Evolutionary conservation across 1,284 basidiomycete genomes (phyloP), one percentile per base, ranked within the genome.

Genomic region (Moesziomyces antarcticus): DNA sequence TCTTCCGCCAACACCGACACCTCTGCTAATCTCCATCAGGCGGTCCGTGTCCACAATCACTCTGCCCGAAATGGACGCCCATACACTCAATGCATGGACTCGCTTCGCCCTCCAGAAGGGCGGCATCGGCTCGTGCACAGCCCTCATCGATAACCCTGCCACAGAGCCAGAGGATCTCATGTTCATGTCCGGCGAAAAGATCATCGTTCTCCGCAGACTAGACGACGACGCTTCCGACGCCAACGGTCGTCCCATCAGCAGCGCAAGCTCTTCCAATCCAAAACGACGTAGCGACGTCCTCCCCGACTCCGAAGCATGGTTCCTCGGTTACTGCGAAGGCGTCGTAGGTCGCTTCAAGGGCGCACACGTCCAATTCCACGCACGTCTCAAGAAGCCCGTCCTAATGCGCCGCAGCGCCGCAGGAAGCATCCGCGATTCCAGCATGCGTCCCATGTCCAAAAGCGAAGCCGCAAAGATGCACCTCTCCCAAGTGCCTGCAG

Each of bases 321-420:
- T 73, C 48, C 64, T 67, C 33, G 92, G 92, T 0, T 91, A 91
- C 77, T 97, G 94, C 82, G 94, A 97, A 85, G 93, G 92, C 52
- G 92, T 96, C 48, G 91, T 96, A 3, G 94, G 94, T 16, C 88
- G 90, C 44, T 94, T 96, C 82, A 86, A 88, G 35, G 89, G 88
- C 3, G 80, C 85, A 14, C 86, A 91, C 70, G 92, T 96, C 13
- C 87, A 86, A 20, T 92, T 94, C 77, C 89, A 89, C 74, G 88
- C 88, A 4, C 91, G 90, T 70, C 88, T 94, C 74, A 94, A 94
- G 86, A 90, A 89, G 66, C 91, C 92, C 0, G 86, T 94, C 70
- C 49, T 81, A 46, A 80, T 81, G 78, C 66, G 79, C n/a, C 66
- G 79, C 20, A 81, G 79, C 60, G 76, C 63, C n/a, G 74, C 66